These are phyloP conservation scores for Picochlorum sp. DNA, from an alignment of 139 green algal genomes.

Conservation along the genomic window DNA sequence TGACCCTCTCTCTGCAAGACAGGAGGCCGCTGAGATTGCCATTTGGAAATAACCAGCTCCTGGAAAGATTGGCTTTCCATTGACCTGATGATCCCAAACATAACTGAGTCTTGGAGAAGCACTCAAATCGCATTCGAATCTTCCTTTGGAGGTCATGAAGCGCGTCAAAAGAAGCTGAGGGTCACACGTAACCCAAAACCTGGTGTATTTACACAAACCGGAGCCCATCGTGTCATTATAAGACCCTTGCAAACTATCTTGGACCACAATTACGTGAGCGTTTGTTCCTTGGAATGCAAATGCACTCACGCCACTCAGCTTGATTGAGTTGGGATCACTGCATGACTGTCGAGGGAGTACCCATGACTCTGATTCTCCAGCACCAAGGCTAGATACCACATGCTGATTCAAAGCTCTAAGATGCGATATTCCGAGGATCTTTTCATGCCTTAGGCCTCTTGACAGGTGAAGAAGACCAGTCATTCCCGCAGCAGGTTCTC, in stretches of 20 bases:
- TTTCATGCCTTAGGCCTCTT: constrained; percentile 22
- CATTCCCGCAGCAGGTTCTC: constrained; percentile 74
- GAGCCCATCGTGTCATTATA: neutral
- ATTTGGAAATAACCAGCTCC: constrained; percentile 62
- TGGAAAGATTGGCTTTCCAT: constrained; percentile 48
- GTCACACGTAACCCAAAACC: constrained; percentile 12
- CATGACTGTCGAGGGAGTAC: constrained; percentile 8
- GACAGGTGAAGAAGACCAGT: constrained; percentile 26
- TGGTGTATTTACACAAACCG: constrained; percentile 7
- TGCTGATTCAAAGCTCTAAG: constrained; percentile 61
- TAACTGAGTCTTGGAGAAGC: constrained; percentile 33
- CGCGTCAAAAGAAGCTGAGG: constrained; percentile 18
- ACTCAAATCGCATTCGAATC: constrained; percentile 19
- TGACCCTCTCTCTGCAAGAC: neutral
- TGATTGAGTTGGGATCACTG: neutral
- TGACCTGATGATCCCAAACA: constrained; percentile 63
- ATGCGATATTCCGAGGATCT: constrained; percentile 50
- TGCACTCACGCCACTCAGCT: constrained; percentile 44
- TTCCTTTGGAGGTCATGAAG: neutral
- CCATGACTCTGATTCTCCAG: constrained; percentile 8
- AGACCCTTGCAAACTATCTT: neutral
- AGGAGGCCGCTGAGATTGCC: constrained; percentile 25
- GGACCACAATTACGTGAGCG: constrained; percentile 44
- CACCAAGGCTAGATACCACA: constrained; percentile 31
- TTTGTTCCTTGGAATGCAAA: constrained; percentile 82